Evolutionary conservation across 2,329 filamentous ascomycete species (phyloP).

Genomic region (Botrytis byssoidea): DNA sequence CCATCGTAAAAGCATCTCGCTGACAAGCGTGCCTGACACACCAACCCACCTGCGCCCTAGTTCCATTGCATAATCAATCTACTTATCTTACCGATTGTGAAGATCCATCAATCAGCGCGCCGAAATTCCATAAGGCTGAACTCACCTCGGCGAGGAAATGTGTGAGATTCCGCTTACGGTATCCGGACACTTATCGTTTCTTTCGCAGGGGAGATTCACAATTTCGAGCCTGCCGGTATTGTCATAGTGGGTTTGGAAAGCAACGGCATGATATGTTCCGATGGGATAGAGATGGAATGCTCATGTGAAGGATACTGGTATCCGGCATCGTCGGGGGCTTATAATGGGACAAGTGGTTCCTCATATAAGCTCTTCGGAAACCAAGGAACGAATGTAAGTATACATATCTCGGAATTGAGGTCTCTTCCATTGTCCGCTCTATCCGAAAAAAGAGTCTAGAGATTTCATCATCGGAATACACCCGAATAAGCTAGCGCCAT

Average conservation of each 20-base stretch:
- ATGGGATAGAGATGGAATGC: background rate
- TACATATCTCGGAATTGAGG: background rate
- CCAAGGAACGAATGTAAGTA: background rate
- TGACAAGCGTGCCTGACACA: constrained; percentile 15
- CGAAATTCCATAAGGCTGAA: background rate
- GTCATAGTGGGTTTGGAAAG: background rate
- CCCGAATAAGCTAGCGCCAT: background rate
- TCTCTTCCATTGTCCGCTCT: background rate
- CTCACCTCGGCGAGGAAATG: constrained; percentile 5
- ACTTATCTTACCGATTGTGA: background rate
- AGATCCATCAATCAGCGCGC: background rate
- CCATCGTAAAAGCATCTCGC: background rate
- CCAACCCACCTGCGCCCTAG: background rate
- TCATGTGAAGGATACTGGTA: background rate
- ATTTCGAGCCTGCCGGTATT: background rate
- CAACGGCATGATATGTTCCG: background rate
- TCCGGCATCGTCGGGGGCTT: background rate
- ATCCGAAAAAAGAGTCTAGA: background rate
- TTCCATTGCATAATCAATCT: constrained; percentile 14
- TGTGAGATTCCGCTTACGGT: background rate
- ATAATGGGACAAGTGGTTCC: background rate
- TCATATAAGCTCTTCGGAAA: background rate
- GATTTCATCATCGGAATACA: background rate
- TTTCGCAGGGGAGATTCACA: background rate
- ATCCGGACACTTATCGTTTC: background rate